Percentiles rank a stretch among this genome's conserved stretches.
Conservation (phyloP, 129 eudicot genomes). For the Rutidosis leptorrhynchoides region DNA sequence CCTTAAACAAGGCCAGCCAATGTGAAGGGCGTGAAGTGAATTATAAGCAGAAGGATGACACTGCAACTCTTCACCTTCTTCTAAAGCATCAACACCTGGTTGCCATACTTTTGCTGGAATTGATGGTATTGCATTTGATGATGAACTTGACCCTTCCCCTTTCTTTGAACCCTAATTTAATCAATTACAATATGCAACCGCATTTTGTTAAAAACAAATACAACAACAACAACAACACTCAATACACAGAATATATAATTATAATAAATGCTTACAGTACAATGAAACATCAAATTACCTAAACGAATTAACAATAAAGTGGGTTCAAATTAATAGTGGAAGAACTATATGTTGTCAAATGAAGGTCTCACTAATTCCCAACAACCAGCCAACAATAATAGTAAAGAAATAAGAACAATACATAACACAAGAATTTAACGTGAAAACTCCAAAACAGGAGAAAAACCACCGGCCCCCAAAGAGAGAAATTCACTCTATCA, state of each 20-base stretch:
- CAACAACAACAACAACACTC: no score
- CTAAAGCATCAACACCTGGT: constrained; percentile 88
- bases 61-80: constrained; percentile 93
- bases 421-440: no score
- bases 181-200: neutral
- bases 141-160: constrained; percentile 50
- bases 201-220: neutral
- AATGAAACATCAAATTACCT: neutral
- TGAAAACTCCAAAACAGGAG: no score
- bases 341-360: no score
- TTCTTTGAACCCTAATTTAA: constrained; percentile 50
- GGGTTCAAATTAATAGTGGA: neutral
- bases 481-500: no score
- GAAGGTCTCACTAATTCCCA: no score
- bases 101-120: constrained; percentile 85
- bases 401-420: no score
- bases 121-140: constrained; percentile 42
- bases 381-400: no score
- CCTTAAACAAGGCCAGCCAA: constrained; percentile 99
- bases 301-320: neutral
- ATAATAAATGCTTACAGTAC: neutral
- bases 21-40: constrained; percentile 85
- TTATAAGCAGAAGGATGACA: constrained; percentile 94
- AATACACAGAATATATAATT: neutral
- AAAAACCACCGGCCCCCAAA: no score